A percentile compares a stretch with the other conserved stretches of the same genome.
These are phyloP conservation scores for Tilletia walkeri DNA, from an alignment of 1,284 basidiomycete genomes.

Conservation along the genomic window DNA sequence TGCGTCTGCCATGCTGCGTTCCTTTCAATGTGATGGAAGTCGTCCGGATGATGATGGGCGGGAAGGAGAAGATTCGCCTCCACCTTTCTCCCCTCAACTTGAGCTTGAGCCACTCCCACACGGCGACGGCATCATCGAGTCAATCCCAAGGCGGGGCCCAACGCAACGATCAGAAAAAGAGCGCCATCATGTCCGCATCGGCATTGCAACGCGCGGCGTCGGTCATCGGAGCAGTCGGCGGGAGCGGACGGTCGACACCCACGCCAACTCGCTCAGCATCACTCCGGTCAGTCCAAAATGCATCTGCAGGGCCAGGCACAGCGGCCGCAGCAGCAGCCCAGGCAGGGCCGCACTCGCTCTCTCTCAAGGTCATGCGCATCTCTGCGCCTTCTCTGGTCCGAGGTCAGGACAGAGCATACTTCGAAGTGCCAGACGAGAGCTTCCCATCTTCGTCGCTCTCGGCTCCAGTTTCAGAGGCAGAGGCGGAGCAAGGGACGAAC, in stretches of 20 bases:
- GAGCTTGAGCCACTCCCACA: no score
- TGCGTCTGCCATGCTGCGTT: neutral
- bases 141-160: neutral
- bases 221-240: slow-evolving; percentile 4
- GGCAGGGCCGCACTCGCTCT: slow-evolving; percentile 31
- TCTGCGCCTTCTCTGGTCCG: slow-evolving; percentile 32
- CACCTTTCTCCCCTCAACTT: no score
- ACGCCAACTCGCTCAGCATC: neutral
- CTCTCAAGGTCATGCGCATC: slow-evolving; percentile 46
- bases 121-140: no score
- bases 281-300: neutral
- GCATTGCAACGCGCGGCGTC: slow-evolving; percentile 16
- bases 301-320: neutral
- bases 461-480: neutral
- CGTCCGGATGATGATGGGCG: neutral
- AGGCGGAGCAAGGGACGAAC: no score
- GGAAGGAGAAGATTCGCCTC: no score
- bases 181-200: slow-evolving; percentile 6
- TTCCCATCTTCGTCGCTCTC: neutral
- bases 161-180: no score
- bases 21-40: neutral
- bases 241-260: neutral
- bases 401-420: slow-evolving; percentile 31
- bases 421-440: slow-evolving; percentile 23
- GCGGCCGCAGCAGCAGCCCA: slow-evolving; percentile 11